Evolutionary conservation across 768 basidiomycete genomes (phyloP), one percentile per base, ranked within the genome.

Genomic region (Hebeloma cylindrosporum): DNA sequence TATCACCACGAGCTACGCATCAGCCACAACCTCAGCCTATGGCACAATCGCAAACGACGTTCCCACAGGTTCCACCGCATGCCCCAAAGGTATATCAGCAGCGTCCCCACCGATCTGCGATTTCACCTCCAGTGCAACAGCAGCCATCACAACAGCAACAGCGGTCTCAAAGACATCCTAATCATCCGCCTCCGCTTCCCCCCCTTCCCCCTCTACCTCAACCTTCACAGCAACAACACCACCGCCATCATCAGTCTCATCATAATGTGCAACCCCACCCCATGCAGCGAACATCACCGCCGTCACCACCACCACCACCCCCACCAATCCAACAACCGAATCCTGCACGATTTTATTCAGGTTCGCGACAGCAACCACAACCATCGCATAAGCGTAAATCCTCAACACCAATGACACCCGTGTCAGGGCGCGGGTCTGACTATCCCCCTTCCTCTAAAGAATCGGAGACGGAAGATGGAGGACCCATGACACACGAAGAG

Each of bases 391-490:
- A 29, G 17, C 38, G 45, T 4, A 50, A 50, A 34, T 45, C 46
- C 7, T 41, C 51, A 14, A 52, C 54, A 13, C 58, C 58, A 4
- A 34, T 44, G 16, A 55, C 56, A 3, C 46, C 58, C n/a, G 35
- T 42, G 14, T 59, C 58, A 23, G 53, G 55, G 16, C 41, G 36
- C 21, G 50, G 48, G 21, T 51, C 59, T 7, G 40, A 45, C 8
- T 57, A 56, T 40, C 59, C 48, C 8, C 53, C 60, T 22, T 62
- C 59, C 20, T 68, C 64, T 17, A 65, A 64, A 40, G 70, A 67
- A 30, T 69, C 71, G 8, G 70, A 74, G 17, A 48, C 58, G 4
- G 76, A 67, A 17, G 69, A 70, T 41, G 68, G 66, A 23, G 57
- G 65, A 32, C 64, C 48, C 56, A 59, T 49, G 55, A 43, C 47